Percentiles rank a stretch among this genome's conserved stretches.
phyloP scores from a whole-genome alignment of 129 eudicot species.

The Lactuca sativa region DNA sequence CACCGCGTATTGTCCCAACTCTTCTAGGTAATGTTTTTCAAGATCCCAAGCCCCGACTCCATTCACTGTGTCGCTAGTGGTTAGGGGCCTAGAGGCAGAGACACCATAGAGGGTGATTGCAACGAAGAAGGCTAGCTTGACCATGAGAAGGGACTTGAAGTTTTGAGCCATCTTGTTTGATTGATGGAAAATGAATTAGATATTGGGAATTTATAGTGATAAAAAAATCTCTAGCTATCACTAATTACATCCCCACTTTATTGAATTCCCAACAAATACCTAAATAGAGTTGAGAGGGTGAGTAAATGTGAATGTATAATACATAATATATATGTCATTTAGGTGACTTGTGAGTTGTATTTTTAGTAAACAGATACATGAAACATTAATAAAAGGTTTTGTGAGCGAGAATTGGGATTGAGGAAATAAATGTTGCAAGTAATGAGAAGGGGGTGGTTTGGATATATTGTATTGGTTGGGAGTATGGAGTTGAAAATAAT shows the following conservation, averaged over 20 bases:
- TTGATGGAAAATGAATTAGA: not conserved
- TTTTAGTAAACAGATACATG: not conserved
- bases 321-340: not conserved
- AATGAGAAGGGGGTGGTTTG: not conserved
- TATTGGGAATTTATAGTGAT: slow-evolving; percentile 7
- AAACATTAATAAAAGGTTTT: too few relatives aligned
- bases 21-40: slow-evolving; percentile 11
- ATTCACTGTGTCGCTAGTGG: not conserved
- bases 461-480: not conserved
- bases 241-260: not conserved
- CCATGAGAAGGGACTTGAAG: slow-evolving; percentile 17
- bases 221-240: not conserved
- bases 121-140: slow-evolving; percentile 19
- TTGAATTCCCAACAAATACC: slow-evolving; percentile 12
- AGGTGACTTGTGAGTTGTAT: not conserved
- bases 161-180: slow-evolving; percentile 1
- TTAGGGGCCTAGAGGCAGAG: not conserved
- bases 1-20: slow-evolving; percentile 32
- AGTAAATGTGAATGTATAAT: not conserved
- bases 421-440: slow-evolving; percentile 6
- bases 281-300: slow-evolving; percentile 6
- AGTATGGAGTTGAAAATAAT: not conserved
- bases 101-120: slow-evolving; percentile 14
- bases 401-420: not conserved
- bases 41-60: slow-evolving; percentile 15